Percentiles rank a stretch among this genome's conserved stretches.
These are phyloP conservation scores for Soucietia sequanensis DNA, from an alignment of 805 yeast species.

Conservation along the genomic window DNA sequence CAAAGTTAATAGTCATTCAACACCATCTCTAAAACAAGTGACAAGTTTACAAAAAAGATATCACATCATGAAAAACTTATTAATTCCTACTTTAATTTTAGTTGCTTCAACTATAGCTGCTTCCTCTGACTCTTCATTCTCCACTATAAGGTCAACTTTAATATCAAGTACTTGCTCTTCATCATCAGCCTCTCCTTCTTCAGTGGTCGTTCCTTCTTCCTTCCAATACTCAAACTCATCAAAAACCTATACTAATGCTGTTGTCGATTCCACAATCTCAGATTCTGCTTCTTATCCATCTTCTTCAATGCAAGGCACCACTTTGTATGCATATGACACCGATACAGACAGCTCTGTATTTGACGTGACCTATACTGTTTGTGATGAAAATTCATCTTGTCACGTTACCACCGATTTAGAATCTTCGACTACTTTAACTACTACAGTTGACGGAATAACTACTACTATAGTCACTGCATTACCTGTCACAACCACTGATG, in stretches of 20 bases:
- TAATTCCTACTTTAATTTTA: constrained; percentile 6
- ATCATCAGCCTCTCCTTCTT: too few relatives aligned
- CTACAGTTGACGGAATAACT: constrained; percentile 38
- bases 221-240: constrained; percentile 18
- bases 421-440: constrained; percentile 31
- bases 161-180: constrained; percentile 13
- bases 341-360: constrained; percentile 17
- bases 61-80: constrained; percentile 6
- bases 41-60: too few relatives aligned
- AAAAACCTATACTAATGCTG: constrained; percentile 4
- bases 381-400: constrained; percentile 26
- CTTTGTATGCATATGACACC: constrained; percentile 23
- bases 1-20: too few relatives aligned
- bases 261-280: constrained; percentile 2
- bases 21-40: too few relatives aligned
- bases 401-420: constrained; percentile 33
- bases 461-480: constrained; percentile 34
- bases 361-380: constrained; percentile 28
- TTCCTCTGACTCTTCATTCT: constrained; percentile 11
- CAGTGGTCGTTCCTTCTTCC: constrained; percentile 17
- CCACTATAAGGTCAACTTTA: constrained; percentile 21
- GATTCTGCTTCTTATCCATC: constrained; percentile 2
- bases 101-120: constrained; percentile 20
- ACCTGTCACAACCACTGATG: constrained; percentile 18
- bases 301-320: constrained; percentile 3